Base-by-base conservation (phyloP, 2,329 filamentous ascomycete species). In the Pseudocercospora vitis region DNA sequence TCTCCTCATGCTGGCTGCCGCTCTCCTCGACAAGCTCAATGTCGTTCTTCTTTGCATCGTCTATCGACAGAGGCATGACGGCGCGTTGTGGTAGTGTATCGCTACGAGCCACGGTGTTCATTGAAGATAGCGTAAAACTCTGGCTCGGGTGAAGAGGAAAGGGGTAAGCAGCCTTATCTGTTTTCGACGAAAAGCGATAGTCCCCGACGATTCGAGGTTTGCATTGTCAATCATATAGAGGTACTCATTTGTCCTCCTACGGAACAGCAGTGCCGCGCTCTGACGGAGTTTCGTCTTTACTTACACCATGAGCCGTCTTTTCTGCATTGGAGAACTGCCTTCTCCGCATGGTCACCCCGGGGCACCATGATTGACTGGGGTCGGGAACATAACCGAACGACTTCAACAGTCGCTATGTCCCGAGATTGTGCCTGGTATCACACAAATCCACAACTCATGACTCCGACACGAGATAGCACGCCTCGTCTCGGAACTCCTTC, bases 1-100 rank as follows among this genome's bases (percentile, higher is more conserved):
- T 44, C 6, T 55, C 57, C 40, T 48, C 54, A 31, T 57, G 29
- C 12, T 50, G 32, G 40, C 42, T 52, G 31, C 12, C 39, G 28
- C 48, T 48, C 44, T 65, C 59, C 42, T 65, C 59, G 48, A 65
- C 54, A 45, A 61, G 45, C 46, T 66, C 63, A 44, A 59, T 53
- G 46, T 63, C 56, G 7, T 53, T 51, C 31, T 42, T 39, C 55
- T 65, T 63, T 33, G 14, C 23, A 12, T 60, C 50, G 44, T 62
- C 55, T 23, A 52, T 21, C 16, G 47, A 51, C 18, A 47, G 39
- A 14, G 48, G 28, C 24, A 35, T 44, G 35, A 23, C 42, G 21
- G 24, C 12, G 19, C 19, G 44, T 7, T 23, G 16, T 33, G 21
- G 46, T 44, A n/a, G 28, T 23, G 47, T 48, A 31, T 40, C 37